These are phyloP conservation scores for Graphium sp. DNA, from an alignment of 2,329 filamentous ascomycete genomes.

Conservation along the genomic window DNA sequence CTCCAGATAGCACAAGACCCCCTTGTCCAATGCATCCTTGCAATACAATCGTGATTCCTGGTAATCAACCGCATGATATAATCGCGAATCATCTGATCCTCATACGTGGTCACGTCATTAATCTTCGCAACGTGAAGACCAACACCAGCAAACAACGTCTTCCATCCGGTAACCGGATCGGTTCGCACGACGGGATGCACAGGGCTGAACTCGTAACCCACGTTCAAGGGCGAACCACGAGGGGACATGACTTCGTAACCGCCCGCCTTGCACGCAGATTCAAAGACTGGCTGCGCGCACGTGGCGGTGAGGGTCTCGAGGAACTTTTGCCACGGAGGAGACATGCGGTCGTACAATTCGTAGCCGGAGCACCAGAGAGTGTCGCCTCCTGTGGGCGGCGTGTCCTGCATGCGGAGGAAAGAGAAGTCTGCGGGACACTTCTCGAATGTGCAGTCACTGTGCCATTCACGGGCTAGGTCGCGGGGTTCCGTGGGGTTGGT, in stretches of 20 bases:
- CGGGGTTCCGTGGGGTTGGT: slow-evolving; percentile 11
- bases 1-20: slow-evolving; percentile 36
- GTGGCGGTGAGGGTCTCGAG: slow-evolving; percentile 33
- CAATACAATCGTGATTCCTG: slow-evolving; percentile 40
- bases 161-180: slow-evolving; percentile 48
- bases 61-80: slow-evolving; percentile 29
- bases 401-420: slow-evolving; percentile 34
- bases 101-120: slow-evolving; percentile 35
- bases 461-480: slow-evolving; percentile 16
- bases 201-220: slow-evolving; percentile 26
- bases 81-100: slow-evolving; percentile 29
- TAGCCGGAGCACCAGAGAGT: slow-evolving; percentile 48
- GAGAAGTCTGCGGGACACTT: slow-evolving; percentile 42
- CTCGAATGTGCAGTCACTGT: slow-evolving; percentile 43
- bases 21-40: slow-evolving; percentile 24
- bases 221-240: slow-evolving; percentile 21
- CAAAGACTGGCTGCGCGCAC: slow-evolving; percentile 29
- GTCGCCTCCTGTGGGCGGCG: slow-evolving; percentile 40
- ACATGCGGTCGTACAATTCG: slow-evolving; percentile 40
- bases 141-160: slow-evolving; percentile 24
- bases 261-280: slow-evolving; percentile 26
- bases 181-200: slow-evolving; percentile 41
- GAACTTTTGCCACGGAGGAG: slow-evolving; percentile 29
- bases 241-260: slow-evolving; percentile 21
- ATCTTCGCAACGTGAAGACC: slow-evolving; percentile 36